Base-by-base conservation (phyloP, 176 grass and related monocot species). In the Zoysia japonica region DNA sequence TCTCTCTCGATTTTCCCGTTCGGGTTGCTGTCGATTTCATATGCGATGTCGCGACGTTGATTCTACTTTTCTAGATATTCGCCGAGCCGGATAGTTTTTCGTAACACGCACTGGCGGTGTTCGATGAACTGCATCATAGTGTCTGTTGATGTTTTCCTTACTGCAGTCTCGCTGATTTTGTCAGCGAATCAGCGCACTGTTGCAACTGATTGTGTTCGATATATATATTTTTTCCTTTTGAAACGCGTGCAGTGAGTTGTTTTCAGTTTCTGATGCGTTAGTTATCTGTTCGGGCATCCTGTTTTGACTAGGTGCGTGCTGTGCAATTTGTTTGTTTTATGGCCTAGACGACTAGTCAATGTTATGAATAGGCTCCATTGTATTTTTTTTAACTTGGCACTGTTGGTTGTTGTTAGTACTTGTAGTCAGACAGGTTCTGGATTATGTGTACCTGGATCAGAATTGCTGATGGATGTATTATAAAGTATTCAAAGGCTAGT, bases 361-460 rank as follows among this genome's bases (percentile, higher is more conserved):
- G 43, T 40, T 72, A 49, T 57, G 85, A 37, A 15, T 83, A 83
- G 13, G 19, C 2, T 83, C 74, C 67, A 79, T 1, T 4, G 3
- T 78, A 50, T 17, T 57, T 15, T 15, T 14, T 57, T 28, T 28
- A 28, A 47, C 7, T 47, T 40, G 39, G n/a, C 59, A 55, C 62
- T 53, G 13, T 38, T 70, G 10, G 74, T 71, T 47, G n/a, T 56
- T 82, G 60, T 46, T 72, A 39, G 53, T 52, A 28, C 28, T 28
- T 28, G 28, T 28, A 28, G 28, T 28, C 61, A 15, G 8, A 13
- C 11, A 1, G 19, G 20, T 61, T 78, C 52, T 73, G 68, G 41
- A 68, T 68, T 52, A 72, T 54, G 7, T 61, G 52, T 68, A 38
- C 19, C 7, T 45, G 3, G 1, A 61, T 37, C 19, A 88, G 7